phyloP scores from a whole-genome alignment of 257 asterid genomes.

The Misopates orontium region DNA sequence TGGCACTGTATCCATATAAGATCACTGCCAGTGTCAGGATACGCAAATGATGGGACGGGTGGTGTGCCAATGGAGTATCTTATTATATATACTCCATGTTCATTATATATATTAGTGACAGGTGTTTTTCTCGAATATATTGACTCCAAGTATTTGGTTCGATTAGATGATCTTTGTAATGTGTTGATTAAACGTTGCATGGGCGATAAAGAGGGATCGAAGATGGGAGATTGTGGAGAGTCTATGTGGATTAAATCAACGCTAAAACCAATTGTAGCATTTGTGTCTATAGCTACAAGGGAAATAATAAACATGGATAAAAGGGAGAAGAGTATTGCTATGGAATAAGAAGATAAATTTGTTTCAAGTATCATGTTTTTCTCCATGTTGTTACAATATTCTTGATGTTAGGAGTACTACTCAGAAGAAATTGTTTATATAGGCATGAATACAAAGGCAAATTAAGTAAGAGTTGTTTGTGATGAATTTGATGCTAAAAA shows the following conservation, averaged over 20 bases:
- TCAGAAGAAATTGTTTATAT: no score
- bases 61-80: conserved; percentile 26
- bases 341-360: conserved; percentile 14
- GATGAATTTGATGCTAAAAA: no score
- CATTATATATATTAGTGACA: not conserved
- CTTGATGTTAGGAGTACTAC: no score
- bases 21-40: not conserved
- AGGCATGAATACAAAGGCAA: no score
- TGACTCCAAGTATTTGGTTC: not conserved
- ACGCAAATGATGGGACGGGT: no score
- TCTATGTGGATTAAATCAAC: conserved; percentile 38
- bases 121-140: not conserved
- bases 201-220: conserved; percentile 5
- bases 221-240: conserved; percentile 33
- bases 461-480: no score
- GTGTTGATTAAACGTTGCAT: conserved; percentile 25
- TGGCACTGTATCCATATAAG: conserved; percentile 1
- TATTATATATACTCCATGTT: conserved; percentile 37
- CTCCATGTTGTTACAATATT: no score
- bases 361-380: conserved; percentile 14
- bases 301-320: not conserved
- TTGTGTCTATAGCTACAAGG: not conserved
- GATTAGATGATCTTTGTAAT: conserved; percentile 27
- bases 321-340: conserved; percentile 10
- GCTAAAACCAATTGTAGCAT: conserved; percentile 25